Conservation (phyloP, 306 rosid genomes). For the Acacia confusa region DNA sequence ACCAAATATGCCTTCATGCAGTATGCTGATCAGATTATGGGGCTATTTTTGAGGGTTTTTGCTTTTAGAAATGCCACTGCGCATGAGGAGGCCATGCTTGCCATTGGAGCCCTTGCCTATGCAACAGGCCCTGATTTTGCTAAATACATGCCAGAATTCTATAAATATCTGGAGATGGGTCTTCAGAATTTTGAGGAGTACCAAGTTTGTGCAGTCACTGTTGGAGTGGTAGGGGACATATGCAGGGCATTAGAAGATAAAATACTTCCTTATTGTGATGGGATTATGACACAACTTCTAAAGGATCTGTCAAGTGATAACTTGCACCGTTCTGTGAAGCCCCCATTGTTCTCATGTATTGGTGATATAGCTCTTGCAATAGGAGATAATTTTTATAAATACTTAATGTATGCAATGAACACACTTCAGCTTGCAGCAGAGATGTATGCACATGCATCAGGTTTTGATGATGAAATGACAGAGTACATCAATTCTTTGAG, state of each 20-base stretch:
- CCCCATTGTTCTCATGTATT: slow-evolving; percentile 85
- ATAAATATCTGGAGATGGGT: slow-evolving; percentile 75
- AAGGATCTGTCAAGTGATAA: slow-evolving; percentile 86
- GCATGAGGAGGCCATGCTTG: slow-evolving; percentile 97
- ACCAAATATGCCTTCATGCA: slow-evolving; percentile 72
- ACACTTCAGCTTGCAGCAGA: slow-evolving; percentile 88
- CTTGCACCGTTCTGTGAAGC: slow-evolving; percentile 88
- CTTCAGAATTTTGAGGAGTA: slow-evolving; percentile 96
- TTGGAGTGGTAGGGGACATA: slow-evolving; percentile 94
- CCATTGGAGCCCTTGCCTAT: slow-evolving; percentile 92
- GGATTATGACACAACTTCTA: slow-evolving; percentile 87
- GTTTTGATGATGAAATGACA: slow-evolving; percentile 78
- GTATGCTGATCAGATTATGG: slow-evolving; percentile 86
- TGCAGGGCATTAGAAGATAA: slow-evolving; percentile 88
- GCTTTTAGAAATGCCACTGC: slow-evolving; percentile 88
- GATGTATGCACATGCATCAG: slow-evolving; percentile 66
- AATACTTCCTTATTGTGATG: slow-evolving; percentile 88
- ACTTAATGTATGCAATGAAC: slow-evolving; percentile 88
- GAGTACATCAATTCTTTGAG: slow-evolving; percentile 84
- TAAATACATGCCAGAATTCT: slow-evolving; percentile 80
- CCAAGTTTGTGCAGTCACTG: slow-evolving; percentile 89
- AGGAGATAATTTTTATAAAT: slow-evolving; percentile 81
- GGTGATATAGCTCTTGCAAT: slow-evolving; percentile 92
- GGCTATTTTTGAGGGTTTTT: slow-evolving; percentile 77
- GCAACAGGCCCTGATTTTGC: slow-evolving; percentile 73